These are phyloP conservation scores for Cytospora schulzeri DNA, from an alignment of 2,329 filamentous ascomycete genomes.

Conservation along the genomic window DNA sequence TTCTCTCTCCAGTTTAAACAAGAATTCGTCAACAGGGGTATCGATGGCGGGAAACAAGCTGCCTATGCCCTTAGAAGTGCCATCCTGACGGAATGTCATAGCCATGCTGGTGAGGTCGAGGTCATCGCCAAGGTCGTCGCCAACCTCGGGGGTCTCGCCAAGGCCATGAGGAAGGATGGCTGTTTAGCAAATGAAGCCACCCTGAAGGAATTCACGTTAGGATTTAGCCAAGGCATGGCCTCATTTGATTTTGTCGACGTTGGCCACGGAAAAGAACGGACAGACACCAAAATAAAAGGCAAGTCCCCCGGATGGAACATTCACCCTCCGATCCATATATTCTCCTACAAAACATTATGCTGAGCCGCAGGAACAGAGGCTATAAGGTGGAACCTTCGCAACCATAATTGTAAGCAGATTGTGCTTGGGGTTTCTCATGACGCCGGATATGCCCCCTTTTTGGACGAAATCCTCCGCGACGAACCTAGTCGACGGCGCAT, in stretches of 20 bases:
- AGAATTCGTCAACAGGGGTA: constrained; percentile 54
- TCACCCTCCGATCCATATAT: neutral
- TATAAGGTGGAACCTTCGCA: constrained; percentile 59
- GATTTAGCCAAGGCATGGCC: constrained; percentile 61
- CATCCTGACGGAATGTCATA: constrained; percentile 49
- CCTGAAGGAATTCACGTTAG: constrained; percentile 59
- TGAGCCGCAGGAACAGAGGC: constrained; percentile 43
- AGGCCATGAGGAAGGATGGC: constrained; percentile 52
- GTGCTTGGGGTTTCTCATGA: constrained; percentile 65
- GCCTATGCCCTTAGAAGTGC: constrained; percentile 52
- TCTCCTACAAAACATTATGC: neutral
- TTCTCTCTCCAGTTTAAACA: constrained; percentile 56
- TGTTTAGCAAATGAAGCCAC: constrained; percentile 46
- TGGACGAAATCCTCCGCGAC: constrained; percentile 56
- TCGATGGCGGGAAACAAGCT: constrained; percentile 57
- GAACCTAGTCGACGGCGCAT: constrained; percentile 47
- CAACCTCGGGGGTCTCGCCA: constrained; percentile 54
- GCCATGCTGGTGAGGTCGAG: constrained; percentile 54
- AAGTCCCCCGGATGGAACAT: constrained; percentile 27
- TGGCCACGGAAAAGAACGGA: constrained; percentile 59
- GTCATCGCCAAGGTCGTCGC: constrained; percentile 59
- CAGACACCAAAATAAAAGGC: constrained; percentile 64
- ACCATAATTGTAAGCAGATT: constrained; percentile 63
- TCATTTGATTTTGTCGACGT: constrained; percentile 68
- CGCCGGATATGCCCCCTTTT: constrained; percentile 60